A percentile compares a stretch with the other conserved stretches of the same genome.
These are phyloP conservation scores for Diversispora epigaea DNA, from an alignment of 192 early-diverging fungal genomes.

Conservation along the genomic window DNA sequence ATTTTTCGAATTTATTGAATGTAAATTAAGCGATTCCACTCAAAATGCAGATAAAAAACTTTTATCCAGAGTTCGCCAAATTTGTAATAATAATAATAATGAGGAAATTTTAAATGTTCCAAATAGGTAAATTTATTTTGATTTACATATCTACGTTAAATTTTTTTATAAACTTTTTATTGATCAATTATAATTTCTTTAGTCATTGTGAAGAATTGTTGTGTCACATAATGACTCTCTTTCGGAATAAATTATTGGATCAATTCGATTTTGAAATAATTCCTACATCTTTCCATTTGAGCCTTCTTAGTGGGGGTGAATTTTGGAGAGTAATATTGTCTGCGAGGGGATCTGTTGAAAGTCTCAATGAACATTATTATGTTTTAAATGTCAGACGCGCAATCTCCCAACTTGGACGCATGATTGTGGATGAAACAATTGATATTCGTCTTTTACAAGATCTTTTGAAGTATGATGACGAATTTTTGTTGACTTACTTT, in stretches of 20 bases:
- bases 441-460: background rate
- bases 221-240: conserved; percentile 1
- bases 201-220: conserved; percentile 1
- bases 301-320: background rate
- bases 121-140: background rate
- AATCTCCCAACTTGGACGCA: background rate
- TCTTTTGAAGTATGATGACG: background rate
- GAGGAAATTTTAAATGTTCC: background rate
- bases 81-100: background rate
- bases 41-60: background rate
- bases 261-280: background rate
- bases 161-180: background rate
- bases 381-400: background rate
- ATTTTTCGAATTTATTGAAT: background rate
- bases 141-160: no score
- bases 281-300: background rate
- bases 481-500: background rate
- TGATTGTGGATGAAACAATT: background rate
- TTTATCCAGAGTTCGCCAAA: background rate
- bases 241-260: background rate
- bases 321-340: background rate
- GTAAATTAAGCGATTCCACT: background rate
- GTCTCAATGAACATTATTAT: background rate
- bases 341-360: background rate
- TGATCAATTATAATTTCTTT: background rate